Conservation (phyloP, 768 basidiomycete genomes). For the Kwoniella mangroviensis region DNA sequence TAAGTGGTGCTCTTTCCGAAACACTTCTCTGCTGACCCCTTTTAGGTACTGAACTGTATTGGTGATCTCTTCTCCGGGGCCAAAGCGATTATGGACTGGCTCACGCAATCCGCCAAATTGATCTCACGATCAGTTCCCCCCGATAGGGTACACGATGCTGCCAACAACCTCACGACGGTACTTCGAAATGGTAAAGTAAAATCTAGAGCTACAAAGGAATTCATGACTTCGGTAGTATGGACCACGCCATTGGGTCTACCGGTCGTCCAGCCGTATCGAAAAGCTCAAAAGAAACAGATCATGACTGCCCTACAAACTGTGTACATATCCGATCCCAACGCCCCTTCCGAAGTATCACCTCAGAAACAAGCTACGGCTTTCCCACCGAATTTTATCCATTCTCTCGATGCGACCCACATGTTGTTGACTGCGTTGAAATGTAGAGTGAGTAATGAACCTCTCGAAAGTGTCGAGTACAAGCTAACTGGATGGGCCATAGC, state of each 20-base stretch:
- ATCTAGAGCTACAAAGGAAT: constrained; percentile 61
- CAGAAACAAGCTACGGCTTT: constrained; percentile 92
- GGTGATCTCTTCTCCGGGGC: constrained; percentile 94
- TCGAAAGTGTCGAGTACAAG: too few relatives aligned
- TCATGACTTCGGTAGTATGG: constrained; percentile 96
- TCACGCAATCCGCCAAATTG: constrained; percentile 78
- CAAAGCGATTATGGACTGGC: constrained; percentile 86
- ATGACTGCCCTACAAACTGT: constrained; percentile 83
- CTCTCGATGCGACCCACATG: constrained; percentile 98
- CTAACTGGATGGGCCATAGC: constrained; percentile 59
- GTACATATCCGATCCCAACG: constrained; percentile 83
- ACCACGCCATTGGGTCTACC: constrained; percentile 94
- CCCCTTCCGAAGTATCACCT: constrained; percentile 77
- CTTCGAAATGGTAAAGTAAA: constrained; percentile 20
- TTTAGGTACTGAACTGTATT: constrained; percentile 74
- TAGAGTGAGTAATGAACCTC: constrained; percentile 58
- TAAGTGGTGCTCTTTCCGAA: constrained; percentile 47
- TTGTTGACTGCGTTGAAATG: constrained; percentile 93
- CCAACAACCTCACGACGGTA: constrained; percentile 19
- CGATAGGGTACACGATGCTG: constrained; percentile 58
- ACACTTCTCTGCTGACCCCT: background rate
- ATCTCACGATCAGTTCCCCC: constrained; percentile 84
- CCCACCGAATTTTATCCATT: constrained; percentile 98
- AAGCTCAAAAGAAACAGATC: constrained; percentile 77
- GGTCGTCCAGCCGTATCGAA: constrained; percentile 94